phyloP scores from a whole-genome alignment of 179 eudicot species.

The Amaranthus tricolor region DNA sequence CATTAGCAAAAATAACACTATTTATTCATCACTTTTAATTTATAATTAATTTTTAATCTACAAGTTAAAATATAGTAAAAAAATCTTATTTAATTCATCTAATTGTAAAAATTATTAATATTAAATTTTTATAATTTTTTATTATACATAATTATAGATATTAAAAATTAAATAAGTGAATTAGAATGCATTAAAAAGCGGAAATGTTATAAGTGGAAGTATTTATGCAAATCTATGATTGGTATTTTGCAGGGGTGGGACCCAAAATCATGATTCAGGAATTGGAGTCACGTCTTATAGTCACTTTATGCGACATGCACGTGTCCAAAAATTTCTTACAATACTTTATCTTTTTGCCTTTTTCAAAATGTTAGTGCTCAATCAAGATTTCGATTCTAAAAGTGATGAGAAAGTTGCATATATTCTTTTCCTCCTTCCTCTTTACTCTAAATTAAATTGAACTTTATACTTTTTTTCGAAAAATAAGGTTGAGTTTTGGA shows the following conservation, averaged over 20 bases:
- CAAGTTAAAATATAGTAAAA: background rate
- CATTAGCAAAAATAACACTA: no score
- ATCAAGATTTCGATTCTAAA: conserved; percentile 8
- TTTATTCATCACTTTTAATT: no score
- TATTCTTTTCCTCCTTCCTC: background rate
- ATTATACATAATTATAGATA: conserved; percentile 11
- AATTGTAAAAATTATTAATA: background rate
- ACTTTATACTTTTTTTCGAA: background rate
- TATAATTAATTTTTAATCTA: no score
- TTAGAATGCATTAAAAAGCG: no score
- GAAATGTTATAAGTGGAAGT: no score
- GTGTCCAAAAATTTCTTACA: conserved; percentile 6
- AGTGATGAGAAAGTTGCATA: conserved; percentile 17
- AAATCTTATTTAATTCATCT: background rate
- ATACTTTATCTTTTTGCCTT: background rate
- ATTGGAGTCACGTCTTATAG: conserved; percentile 30
- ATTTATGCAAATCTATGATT: background rate
- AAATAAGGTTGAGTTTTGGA: no score
- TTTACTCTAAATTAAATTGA: background rate
- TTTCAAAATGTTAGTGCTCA: conserved; percentile 2
- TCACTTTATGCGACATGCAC: conserved; percentile 30
- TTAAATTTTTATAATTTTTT: background rate
- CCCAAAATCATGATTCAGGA: conserved; percentile 12
- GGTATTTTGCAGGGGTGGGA: conserved; percentile 15
- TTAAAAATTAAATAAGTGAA: no score